Conservation (phyloP, 176 grass and related monocot species). For the Bolboschoenus planiculmis region DNA sequence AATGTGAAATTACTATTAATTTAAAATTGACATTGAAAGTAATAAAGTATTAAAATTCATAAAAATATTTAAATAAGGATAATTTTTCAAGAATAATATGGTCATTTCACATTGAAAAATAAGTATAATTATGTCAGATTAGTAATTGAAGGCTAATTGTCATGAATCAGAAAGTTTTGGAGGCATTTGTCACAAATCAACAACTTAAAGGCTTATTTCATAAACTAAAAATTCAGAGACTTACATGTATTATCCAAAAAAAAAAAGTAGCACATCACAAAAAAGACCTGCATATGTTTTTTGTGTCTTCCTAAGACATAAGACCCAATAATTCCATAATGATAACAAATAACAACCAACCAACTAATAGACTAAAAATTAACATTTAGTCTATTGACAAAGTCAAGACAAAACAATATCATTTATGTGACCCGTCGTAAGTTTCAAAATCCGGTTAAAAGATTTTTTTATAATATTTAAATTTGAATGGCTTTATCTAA, state of each 20-base stretch:
- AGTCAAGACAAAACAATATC: too few relatives aligned
- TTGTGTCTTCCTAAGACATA: too few relatives aligned
- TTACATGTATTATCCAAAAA: too few relatives aligned
- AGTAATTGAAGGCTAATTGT: background rate
- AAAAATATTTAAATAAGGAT: background rate
- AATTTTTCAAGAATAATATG: background rate
- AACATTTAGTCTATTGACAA: background rate
- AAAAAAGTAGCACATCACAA: too few relatives aligned
- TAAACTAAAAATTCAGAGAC: too few relatives aligned
- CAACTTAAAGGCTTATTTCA: too few relatives aligned
- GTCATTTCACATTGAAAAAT: background rate
- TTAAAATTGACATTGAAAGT: background rate
- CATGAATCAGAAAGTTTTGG: background rate
- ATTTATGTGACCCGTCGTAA: background rate
- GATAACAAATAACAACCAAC: background rate
- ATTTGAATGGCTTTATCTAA: too few relatives aligned
- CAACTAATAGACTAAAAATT: background rate
- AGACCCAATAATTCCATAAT: background rate
- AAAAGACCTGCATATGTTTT: background rate
- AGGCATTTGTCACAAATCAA: background rate
- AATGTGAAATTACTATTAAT: background rate
- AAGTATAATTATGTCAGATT: background rate
- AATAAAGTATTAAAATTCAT: background rate
- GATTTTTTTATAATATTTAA: background rate
- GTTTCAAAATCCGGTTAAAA: background rate